A percentile compares a stretch with the other conserved stretches of the same genome.
Evolutionary conservation across 176 grass and related monocot species (phyloP).

Genomic region (Aegilops umbellulata): DNA sequence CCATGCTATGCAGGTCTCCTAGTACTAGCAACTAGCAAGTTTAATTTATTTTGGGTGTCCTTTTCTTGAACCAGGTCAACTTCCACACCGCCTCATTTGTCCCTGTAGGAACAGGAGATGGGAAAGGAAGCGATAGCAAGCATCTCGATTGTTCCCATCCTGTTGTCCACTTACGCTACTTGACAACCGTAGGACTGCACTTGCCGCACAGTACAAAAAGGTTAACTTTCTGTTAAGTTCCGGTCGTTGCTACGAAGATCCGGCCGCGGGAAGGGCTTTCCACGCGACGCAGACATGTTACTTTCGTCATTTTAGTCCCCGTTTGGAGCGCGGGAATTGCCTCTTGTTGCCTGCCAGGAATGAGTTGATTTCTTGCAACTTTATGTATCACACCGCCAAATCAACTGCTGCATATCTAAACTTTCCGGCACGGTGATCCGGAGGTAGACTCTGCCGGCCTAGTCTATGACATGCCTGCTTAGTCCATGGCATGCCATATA

Average conservation of each 20-base stretch:
- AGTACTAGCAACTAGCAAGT: too few relatives aligned
- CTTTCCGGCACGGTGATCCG: not conserved
- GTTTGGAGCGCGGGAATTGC: too few relatives aligned
- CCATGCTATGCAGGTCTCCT: not conserved
- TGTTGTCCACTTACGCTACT: constrained; percentile 2
- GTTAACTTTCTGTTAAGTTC: not conserved
- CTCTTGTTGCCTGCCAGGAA: too few relatives aligned
- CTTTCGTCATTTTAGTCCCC: not conserved
- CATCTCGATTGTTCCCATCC: not conserved
- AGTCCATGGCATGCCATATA: not conserved
- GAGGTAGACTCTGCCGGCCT: not conserved
- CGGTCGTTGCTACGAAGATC: not conserved
- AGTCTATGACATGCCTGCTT: too few relatives aligned
- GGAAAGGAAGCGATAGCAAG: constrained; percentile 21
- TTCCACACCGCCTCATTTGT: constrained; percentile 18
- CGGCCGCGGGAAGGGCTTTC: constrained; percentile 4
- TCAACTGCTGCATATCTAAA: not conserved
- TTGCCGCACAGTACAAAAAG: constrained; percentile 8
- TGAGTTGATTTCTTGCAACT: too few relatives aligned
- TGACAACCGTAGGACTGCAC: constrained; percentile 5
- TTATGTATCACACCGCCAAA: too few relatives aligned
- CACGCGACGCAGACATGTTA: not conserved
- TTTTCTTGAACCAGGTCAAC: constrained; percentile 46
- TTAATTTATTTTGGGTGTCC: constrained; percentile 25
- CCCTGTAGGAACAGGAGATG: not conserved